Conservation (phyloP, 805 yeast genomes). For the Candida ortonii region DNA sequence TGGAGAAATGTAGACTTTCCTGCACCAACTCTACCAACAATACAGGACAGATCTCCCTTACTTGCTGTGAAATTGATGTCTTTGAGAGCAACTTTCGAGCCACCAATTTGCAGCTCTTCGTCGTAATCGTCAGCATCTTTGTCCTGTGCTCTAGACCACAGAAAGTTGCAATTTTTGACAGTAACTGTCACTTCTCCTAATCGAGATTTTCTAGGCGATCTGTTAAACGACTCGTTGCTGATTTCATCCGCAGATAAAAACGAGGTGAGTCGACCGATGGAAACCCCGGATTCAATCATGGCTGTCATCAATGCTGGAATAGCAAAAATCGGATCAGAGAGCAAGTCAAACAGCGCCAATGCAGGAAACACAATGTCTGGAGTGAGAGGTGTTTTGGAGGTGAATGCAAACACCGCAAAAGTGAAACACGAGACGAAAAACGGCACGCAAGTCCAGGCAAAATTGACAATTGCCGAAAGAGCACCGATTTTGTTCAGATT, state of each 20-base stretch:
- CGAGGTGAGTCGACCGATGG: slow-evolving; percentile 50
- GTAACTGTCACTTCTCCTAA: slow-evolving; percentile 38
- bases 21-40: slow-evolving; percentile 66
- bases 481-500: slow-evolving; percentile 50
- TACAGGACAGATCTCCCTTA: slow-evolving; percentile 55
- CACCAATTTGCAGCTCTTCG: slow-evolving; percentile 39
- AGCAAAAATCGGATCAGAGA: slow-evolving; percentile 56
- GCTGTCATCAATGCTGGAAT: slow-evolving; percentile 58
- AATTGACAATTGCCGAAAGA: slow-evolving; percentile 43
- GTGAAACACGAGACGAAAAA: slow-evolving; percentile 61
- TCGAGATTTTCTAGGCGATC: slow-evolving; percentile 20
- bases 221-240: slow-evolving; percentile 35
- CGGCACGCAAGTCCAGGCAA: slow-evolving; percentile 66
- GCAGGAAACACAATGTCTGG: slow-evolving; percentile 73
- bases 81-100: slow-evolving; percentile 42
- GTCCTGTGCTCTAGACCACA: slow-evolving; percentile 39
- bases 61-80: slow-evolving; percentile 47
- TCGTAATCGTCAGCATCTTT: slow-evolving; percentile 31
- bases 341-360: slow-evolving; percentile 53
- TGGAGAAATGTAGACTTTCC: slow-evolving; percentile 62
- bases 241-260: slow-evolving; percentile 45
- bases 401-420: slow-evolving; percentile 50
- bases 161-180: slow-evolving; percentile 49
- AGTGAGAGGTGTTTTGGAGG: slow-evolving; percentile 49
- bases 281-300: slow-evolving; percentile 56